Percentiles rank a stretch among this genome's conserved stretches.
Conservation (phyloP, 2,329 filamentous ascomycete genomes). For the Colletotrichum coccodes region DNA sequence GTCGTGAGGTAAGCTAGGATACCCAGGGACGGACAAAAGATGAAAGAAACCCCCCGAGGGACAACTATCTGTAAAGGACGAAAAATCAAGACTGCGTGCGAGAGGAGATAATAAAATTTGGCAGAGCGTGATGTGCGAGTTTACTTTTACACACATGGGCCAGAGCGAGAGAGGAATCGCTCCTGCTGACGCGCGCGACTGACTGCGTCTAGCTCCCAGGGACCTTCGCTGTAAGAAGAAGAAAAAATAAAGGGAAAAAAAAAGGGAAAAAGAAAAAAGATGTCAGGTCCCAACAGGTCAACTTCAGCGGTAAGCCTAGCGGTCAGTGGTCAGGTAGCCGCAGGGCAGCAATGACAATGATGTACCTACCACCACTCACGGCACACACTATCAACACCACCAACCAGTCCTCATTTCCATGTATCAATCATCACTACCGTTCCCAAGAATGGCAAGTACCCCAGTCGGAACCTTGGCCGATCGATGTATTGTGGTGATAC, state of each 20-base stretch:
- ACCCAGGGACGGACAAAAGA: background rate
- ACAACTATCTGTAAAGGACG: background rate
- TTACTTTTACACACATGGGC: background rate
- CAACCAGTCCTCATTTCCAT: background rate
- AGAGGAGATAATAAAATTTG: background rate
- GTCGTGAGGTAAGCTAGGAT: background rate
- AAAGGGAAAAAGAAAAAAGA: background rate
- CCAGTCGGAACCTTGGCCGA: constrained; percentile 3
- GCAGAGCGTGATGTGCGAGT: background rate
- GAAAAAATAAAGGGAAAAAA: background rate
- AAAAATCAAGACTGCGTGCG: background rate
- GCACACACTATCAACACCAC: background rate
- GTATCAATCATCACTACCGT: background rate
- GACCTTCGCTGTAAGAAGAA: background rate
- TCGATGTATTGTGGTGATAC: background rate
- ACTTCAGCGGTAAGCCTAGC: background rate
- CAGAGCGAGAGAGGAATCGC: background rate
- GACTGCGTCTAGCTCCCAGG: background rate
- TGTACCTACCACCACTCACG: background rate
- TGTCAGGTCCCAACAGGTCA: background rate
- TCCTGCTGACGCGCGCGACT: background rate
- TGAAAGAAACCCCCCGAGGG: background rate
- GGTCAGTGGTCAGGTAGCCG: constrained; percentile 9
- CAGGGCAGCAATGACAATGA: constrained; percentile 2
- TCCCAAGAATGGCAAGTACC: too few relatives aligned